phyloP scores from a whole-genome alignment of 202 grass and related monocot genomes.

The Carex arenaria region DNA sequence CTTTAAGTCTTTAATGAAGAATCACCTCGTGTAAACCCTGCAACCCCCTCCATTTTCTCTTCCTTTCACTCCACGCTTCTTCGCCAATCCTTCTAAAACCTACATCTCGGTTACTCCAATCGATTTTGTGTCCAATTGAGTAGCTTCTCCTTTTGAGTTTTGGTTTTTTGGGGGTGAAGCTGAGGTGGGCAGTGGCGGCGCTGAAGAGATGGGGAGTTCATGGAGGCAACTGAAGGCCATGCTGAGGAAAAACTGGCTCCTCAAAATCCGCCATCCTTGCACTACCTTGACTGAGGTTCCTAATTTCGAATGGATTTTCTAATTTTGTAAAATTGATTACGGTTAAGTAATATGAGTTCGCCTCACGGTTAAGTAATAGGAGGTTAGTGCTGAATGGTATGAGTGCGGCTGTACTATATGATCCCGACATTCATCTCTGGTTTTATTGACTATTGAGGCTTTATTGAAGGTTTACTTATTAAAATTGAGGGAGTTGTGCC shows the following conservation, averaged over 20 bases:
- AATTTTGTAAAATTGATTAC: not conserved
- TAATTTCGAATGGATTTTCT: not conserved
- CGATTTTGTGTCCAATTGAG: not conserved
- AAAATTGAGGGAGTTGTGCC: not conserved
- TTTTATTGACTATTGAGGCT: not conserved
- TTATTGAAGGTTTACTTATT: not conserved
- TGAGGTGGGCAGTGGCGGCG: not conserved
- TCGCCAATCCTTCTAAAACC: not conserved
- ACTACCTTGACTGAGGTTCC: slow-evolving; percentile 32
- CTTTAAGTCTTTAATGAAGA: not conserved
- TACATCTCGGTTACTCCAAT: not conserved
- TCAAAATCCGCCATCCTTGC: slow-evolving; percentile 42
- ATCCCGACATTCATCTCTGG: not conserved
- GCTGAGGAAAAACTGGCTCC: slow-evolving; percentile 48
- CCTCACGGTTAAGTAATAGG: not conserved
- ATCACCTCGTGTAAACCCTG: not conserved
- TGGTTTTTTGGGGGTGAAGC: not conserved
- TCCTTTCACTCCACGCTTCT: not conserved
- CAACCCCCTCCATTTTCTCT: not conserved
- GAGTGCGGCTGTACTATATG: not conserved
- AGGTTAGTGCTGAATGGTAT: not conserved
- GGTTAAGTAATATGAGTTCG: not conserved
- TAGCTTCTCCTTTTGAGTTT: not conserved
- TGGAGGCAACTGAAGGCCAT: slow-evolving; percentile 37
- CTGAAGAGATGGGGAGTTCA: slow-evolving; percentile 27